phyloP scores from a whole-genome alignment of 352 stramenopile species.

The Phytophthora pseudosyringae region DNA sequence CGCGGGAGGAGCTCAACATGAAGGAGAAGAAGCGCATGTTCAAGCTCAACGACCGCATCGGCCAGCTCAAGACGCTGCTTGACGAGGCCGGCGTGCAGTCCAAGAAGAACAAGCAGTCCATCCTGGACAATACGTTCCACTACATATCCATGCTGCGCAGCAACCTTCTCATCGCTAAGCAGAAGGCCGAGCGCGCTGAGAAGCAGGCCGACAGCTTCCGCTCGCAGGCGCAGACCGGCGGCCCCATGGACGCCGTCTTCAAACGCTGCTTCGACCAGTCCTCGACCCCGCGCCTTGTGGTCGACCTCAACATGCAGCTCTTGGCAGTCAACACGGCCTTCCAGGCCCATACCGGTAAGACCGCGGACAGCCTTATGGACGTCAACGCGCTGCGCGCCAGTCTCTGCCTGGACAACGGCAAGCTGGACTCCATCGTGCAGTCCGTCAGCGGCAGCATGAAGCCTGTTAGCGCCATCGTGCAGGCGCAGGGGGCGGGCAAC shows the following conservation, averaged over 20 bases:
- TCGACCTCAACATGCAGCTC: slow-evolving; percentile 58
- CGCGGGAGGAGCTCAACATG: slow-evolving; percentile 81
- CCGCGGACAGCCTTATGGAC: slow-evolving; percentile 49
- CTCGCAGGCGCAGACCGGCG: slow-evolving; percentile 38
- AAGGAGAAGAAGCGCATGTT: slow-evolving; percentile 92
- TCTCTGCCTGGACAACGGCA: slow-evolving; percentile 58
- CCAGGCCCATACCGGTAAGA: slow-evolving; percentile 49
- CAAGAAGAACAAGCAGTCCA: slow-evolving; percentile 84
- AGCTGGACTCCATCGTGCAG: slow-evolving; percentile 55
- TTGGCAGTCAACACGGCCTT: slow-evolving; percentile 70
- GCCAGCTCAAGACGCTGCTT: slow-evolving; percentile 65
- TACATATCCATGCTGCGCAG: slow-evolving; percentile 72
- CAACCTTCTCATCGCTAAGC: slow-evolving; percentile 65
- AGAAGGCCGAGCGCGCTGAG: slow-evolving; percentile 63
- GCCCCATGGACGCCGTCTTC: slow-evolving; percentile 47
- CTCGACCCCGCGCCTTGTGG: slow-evolving; percentile 59
- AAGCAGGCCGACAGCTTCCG: slow-evolving; percentile 62
- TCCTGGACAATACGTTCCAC: slow-evolving; percentile 69
- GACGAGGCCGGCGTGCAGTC: slow-evolving; percentile 65
- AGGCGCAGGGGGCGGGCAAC: slow-evolving; percentile 44
- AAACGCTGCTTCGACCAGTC: slow-evolving; percentile 77
- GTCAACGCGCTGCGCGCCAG: slow-evolving; percentile 44
- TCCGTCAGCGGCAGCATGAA: slow-evolving; percentile 48
- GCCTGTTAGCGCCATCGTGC: slow-evolving; percentile 54
- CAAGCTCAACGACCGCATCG: slow-evolving; percentile 88